phyloP scores from a whole-genome alignment of 345 rosid species.

The Eucalyptus curtisii region DNA sequence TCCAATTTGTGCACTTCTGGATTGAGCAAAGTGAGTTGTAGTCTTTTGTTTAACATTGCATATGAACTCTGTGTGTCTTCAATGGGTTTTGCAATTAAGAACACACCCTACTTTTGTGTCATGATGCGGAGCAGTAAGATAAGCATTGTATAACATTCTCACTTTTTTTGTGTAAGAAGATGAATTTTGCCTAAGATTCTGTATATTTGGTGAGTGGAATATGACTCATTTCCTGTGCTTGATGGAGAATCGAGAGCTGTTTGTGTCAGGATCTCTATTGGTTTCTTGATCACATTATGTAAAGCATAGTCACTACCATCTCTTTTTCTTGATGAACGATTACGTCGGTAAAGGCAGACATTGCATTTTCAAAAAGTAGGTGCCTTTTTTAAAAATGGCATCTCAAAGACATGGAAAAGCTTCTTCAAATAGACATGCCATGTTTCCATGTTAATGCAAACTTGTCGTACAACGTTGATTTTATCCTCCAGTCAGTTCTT shows the following conservation, averaged over 20 bases:
- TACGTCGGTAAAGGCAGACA: neutral
- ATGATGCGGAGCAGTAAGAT: neutral
- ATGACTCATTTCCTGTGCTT: neutral
- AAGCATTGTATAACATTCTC: neutral
- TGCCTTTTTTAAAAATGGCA: neutral
- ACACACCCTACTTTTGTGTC: too few species aligned
- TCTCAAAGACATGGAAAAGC: neutral
- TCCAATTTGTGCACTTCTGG: neutral
- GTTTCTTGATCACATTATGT: neutral
- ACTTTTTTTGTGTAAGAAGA: neutral
- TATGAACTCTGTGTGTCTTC: neutral
- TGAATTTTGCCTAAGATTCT: neutral
- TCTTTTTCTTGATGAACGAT: neutral
- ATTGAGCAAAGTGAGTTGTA: neutral
- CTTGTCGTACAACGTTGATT: rapidly evolving
- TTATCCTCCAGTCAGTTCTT: rapidly evolving
- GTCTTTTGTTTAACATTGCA: neutral
- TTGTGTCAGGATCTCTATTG: neutral
- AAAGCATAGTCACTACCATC: neutral
- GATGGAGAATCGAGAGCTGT: neutral
- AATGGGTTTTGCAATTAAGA: too few species aligned
- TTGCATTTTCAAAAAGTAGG: too few species aligned
- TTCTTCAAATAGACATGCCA: neutral
- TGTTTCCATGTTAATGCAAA: neutral
- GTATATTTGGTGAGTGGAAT: neutral